phyloP scores from a whole-genome alignment of 352 stramenopile genomes.

The Globisporangium megalacanthum region DNA sequence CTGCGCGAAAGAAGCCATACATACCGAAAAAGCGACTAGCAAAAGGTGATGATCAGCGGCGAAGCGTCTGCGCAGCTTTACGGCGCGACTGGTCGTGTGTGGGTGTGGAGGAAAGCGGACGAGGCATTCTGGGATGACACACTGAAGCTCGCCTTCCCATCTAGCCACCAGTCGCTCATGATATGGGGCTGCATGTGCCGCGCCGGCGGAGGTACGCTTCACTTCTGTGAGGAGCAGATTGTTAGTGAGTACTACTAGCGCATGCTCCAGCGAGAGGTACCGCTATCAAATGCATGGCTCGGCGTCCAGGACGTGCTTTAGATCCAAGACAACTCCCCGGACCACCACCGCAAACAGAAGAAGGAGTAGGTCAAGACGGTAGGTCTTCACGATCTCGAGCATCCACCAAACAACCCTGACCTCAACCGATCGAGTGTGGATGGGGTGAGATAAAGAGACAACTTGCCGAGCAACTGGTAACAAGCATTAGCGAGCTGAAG shows the following conservation, averaged over 20 bases:
- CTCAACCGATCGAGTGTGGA: background rate
- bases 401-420: slow-evolving; percentile 2
- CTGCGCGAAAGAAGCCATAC: background rate
- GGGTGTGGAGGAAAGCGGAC: slow-evolving; percentile 1
- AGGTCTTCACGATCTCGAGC: background rate
- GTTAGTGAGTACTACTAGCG: slow-evolving; percentile 1
- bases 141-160: background rate
- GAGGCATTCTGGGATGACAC: background rate
- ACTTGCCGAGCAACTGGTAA: background rate
- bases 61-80: slow-evolving; percentile 1
- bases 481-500: background rate
- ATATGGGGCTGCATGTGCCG: slow-evolving; percentile 1
- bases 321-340: slow-evolving; percentile 3
- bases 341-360: background rate
- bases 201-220: background rate
- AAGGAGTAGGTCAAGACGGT: background rate
- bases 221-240: background rate
- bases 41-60: background rate
- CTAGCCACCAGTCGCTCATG: slow-evolving; percentile 3
- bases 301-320: background rate
- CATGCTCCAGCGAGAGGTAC: background rate
- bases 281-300: background rate
- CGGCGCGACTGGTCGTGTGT: background rate
- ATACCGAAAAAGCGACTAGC: background rate
- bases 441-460: background rate